Evolutionary conservation across 2,329 filamentous ascomycete species (phyloP).

Genomic region (Microsporum ferrugineum): DNA sequence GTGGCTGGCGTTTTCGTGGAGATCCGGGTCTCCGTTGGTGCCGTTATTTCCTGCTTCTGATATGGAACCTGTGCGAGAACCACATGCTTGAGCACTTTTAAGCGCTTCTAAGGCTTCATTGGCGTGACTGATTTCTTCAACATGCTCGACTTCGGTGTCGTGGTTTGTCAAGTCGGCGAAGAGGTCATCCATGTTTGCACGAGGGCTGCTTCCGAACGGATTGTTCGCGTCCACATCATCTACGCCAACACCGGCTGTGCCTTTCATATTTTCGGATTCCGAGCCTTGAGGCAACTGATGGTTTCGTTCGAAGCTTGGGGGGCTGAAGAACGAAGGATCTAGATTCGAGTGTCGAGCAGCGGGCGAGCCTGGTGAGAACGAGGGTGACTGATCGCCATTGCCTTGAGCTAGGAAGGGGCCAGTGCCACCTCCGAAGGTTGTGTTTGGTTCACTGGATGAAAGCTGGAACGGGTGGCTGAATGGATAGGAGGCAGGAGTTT

Average conservation of each 20-base stretch:
- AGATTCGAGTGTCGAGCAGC: constrained; percentile 26
- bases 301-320: constrained; percentile 28
- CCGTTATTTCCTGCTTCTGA: constrained; percentile 10
- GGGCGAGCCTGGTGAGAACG: constrained; percentile 32
- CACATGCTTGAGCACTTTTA: constrained; percentile 28
- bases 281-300: constrained; percentile 15
- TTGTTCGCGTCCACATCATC: constrained; percentile 22
- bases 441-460: constrained; percentile 26
- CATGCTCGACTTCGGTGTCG: constrained; percentile 25
- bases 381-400: constrained; percentile 23
- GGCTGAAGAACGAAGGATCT: constrained; percentile 34
- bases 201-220: constrained; percentile 30
- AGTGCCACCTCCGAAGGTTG: constrained; percentile 27
- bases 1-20: constrained; percentile 17
- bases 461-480: constrained; percentile 32
- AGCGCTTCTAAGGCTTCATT: constrained; percentile 37
- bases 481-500: constrained; percentile 23
- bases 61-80: constrained; percentile 23
- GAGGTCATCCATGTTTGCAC: constrained; percentile 33
- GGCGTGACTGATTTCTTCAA: constrained; percentile 35
- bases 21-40: constrained; percentile 17
- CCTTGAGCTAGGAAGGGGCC: constrained; percentile 30
- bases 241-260: constrained; percentile 22
- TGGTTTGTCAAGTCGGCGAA: constrained; percentile 39
- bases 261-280: constrained; percentile 16